phyloP scores from a whole-genome alignment of 129 eudicot species.

The Helichrysum umbraculigerum region DNA sequence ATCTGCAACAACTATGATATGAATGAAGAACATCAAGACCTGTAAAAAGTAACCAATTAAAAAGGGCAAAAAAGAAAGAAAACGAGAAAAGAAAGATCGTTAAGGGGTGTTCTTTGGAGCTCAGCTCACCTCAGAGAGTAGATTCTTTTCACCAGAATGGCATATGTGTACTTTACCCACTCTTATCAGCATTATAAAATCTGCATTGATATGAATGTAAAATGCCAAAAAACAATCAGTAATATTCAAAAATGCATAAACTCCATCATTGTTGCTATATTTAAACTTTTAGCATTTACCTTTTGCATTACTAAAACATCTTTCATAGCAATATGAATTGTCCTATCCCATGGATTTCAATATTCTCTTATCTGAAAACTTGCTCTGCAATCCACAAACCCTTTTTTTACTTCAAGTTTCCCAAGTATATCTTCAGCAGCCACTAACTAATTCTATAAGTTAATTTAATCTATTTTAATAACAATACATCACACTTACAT shows the following conservation, averaged over 20 bases:
- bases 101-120: background rate
- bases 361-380: slow-evolving; percentile 49
- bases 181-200: slow-evolving; percentile 44
- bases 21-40: slow-evolving; percentile 53
- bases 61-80: background rate
- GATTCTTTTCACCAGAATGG: slow-evolving; percentile 55
- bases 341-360: slow-evolving; percentile 76
- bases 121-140: slow-evolving; percentile 53
- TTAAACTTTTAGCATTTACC: slow-evolving; percentile 25
- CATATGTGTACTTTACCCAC: too few relatives aligned
- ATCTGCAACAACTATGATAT: too few relatives aligned
- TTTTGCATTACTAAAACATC: slow-evolving; percentile 79
- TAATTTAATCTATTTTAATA: too few relatives aligned
- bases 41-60: slow-evolving; percentile 28
- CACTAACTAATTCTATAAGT: slow-evolving; percentile 71
- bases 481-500: too few relatives aligned
- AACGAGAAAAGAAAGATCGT: background rate
- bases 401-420: slow-evolving; percentile 49
- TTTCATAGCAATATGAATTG: slow-evolving; percentile 45
- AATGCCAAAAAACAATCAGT: slow-evolving; percentile 15
- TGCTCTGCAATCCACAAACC: slow-evolving; percentile 44
- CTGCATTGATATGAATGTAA: slow-evolving; percentile 39
- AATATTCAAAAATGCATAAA: background rate
- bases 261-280: background rate
- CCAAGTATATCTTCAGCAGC: slow-evolving; percentile 56